phyloP scores from a whole-genome alignment of 768 basidiomycete genomes.

The Russula ochroleuca region DNA sequence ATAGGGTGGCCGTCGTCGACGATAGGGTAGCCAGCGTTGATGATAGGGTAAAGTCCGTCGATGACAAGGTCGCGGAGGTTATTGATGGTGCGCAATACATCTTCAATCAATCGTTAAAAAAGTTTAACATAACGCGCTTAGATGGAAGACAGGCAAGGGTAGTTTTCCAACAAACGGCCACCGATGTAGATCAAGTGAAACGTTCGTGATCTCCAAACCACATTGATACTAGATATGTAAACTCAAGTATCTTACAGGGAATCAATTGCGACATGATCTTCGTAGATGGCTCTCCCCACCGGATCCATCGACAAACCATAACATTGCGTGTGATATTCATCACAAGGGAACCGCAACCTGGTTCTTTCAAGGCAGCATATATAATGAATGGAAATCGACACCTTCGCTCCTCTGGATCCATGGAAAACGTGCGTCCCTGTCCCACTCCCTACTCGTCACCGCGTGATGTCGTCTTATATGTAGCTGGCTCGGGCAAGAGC shows the following conservation, averaged over 20 bases:
- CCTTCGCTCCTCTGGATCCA: slow-evolving; percentile 6
- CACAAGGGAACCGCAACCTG: neutral
- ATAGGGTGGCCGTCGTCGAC: neutral
- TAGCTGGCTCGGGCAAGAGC: slow-evolving; percentile 17
- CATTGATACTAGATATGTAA: neutral
- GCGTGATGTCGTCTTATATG: neutral
- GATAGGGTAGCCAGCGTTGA: neutral
- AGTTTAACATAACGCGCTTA: no score
- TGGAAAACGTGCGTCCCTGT: slow-evolving; percentile 7
- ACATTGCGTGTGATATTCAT: neutral
- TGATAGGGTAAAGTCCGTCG: neutral
- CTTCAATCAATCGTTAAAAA: neutral
- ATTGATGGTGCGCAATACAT: no score
- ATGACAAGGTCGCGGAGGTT: neutral
- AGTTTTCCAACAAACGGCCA: no score
- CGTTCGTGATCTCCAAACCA: neutral
- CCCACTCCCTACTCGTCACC: neutral
- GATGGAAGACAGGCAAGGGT: no score
- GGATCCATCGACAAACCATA: slow-evolving; percentile 4
- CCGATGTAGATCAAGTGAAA: neutral
- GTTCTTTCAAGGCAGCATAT: neutral
- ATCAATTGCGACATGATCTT: neutral
- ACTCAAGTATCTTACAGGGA: neutral
- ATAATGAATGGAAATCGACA: neutral
- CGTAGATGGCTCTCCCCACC: slow-evolving; percentile 9